Conservation (phyloP, 257 asterid species). For the Apocynum venetum region DNA sequence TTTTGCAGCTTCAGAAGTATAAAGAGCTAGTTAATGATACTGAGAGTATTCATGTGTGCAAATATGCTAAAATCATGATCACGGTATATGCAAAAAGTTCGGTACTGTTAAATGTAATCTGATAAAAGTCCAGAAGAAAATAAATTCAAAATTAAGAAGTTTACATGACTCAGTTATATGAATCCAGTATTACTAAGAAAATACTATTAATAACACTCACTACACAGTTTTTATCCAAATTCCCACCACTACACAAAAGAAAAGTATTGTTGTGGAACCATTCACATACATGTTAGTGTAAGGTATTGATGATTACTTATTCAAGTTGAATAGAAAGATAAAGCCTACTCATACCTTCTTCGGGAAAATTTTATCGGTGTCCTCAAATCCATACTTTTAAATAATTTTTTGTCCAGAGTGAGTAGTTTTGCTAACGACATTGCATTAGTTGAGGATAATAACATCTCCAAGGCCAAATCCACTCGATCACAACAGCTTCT, state of each 20-base stretch:
- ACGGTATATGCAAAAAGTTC: not conserved
- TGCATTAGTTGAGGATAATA: constrained; percentile 53
- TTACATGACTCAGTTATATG: not conserved
- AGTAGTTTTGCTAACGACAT: constrained; percentile 77
- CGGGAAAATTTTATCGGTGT: constrained; percentile 25
- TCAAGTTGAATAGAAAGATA: not conserved
- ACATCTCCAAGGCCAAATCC: constrained; percentile 78
- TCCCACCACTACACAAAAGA: not conserved
- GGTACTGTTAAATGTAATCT: not conserved
- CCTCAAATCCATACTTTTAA: constrained; percentile 19
- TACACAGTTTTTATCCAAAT: not conserved
- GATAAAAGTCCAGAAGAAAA: not conserved
- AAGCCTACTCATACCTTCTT: constrained; percentile 40
- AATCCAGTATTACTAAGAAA: not conserved
- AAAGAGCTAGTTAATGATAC: constrained; percentile 16
- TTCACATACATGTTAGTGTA: not conserved
- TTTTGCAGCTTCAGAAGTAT: constrained; percentile 38
- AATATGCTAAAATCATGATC: not conserved
- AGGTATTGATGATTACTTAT: not conserved
- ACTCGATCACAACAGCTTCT: constrained; percentile 32
- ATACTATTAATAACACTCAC: not conserved
- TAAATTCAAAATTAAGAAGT: too few species aligned
- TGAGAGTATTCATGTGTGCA: not conserved
- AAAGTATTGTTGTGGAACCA: not conserved
- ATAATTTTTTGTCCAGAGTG: constrained; percentile 28